Conservation (phyloP, 352 stramenopile species). For the Pythium oligandrum region DNA sequence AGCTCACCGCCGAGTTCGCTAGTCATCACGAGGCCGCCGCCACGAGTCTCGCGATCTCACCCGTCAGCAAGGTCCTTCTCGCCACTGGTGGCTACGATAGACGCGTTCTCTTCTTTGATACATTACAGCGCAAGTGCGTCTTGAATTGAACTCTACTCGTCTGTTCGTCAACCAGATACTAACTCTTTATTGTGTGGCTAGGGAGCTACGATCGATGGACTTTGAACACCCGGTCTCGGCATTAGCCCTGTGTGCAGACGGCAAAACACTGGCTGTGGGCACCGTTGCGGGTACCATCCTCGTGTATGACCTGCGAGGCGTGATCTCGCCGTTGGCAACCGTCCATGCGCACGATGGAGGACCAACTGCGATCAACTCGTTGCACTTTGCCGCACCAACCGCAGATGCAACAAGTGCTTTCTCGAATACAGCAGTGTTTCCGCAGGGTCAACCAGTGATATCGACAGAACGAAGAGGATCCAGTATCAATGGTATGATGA, state of each 20-base stretch:
- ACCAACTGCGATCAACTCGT: conserved; percentile 29
- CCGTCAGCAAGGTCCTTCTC: conserved; percentile 67
- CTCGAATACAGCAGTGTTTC: conserved; percentile 11
- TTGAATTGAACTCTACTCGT: background rate
- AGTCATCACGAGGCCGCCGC: conserved; percentile 51
- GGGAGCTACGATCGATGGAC: conserved; percentile 49
- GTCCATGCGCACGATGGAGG: conserved; percentile 33
- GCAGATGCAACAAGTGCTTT: conserved; percentile 25
- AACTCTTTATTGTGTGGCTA: conserved; percentile 10
- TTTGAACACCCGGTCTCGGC: conserved; percentile 54
- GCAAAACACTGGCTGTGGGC: conserved; percentile 57
- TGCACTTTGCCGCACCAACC: conserved; percentile 46
- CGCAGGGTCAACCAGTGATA: conserved; percentile 39
- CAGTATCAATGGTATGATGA: background rate
- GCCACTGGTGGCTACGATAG: conserved; percentile 52
- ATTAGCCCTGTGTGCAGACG: conserved; percentile 54
- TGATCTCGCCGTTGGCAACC: conserved; percentile 53
- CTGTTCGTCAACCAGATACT: background rate
- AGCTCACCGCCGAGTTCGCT: conserved; percentile 52
- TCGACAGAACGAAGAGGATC: conserved; percentile 27
- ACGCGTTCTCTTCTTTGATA: conserved; percentile 74
- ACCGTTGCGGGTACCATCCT: conserved; percentile 50
- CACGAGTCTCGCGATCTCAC: conserved; percentile 53
- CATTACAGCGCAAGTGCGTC: conserved; percentile 46
- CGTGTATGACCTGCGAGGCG: conserved; percentile 59